Percentiles rank a stretch among this genome's conserved stretches.
phyloP scores from a whole-genome alignment of 2,329 filamentous ascomycete genomes.

The Penicillium sp. region DNA sequence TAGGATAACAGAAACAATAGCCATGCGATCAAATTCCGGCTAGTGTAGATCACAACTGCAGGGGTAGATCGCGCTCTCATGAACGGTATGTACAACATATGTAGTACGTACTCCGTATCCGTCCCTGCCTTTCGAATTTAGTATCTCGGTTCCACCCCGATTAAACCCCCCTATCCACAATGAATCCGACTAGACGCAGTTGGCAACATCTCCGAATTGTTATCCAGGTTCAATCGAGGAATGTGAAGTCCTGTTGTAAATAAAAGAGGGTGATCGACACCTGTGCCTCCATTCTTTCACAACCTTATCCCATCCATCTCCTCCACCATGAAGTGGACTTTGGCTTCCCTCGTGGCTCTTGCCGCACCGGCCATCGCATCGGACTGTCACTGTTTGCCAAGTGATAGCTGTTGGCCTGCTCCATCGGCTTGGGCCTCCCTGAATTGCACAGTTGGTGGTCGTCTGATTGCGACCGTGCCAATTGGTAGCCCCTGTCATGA shows the following conservation, averaged over 20 bases:
- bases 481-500: slow-evolving; percentile 41
- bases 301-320: not conserved
- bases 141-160: slow-evolving; percentile 2
- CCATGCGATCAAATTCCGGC: no score
- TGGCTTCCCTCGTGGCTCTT: slow-evolving; percentile 16
- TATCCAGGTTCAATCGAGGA: not conserved
- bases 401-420: slow-evolving; percentile 42
- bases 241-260: not conserved
- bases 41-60: not conserved
- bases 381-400: slow-evolving; percentile 32
- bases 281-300: slow-evolving; percentile 2
- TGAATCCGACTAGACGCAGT: slow-evolving; percentile 13
- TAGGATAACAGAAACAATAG: no score
- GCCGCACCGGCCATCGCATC: slow-evolving; percentile 13
- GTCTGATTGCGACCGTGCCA: slow-evolving; percentile 41
- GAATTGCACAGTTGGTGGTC: slow-evolving; percentile 41
- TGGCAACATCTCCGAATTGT: slow-evolving; percentile 27
- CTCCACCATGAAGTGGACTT: slow-evolving; percentile 29
- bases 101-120: no score
- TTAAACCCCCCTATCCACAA: not conserved
- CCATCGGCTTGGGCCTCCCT: slow-evolving; percentile 34
- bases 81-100: no score
- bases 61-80: not conserved
- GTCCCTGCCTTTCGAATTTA: no score
- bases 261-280: slow-evolving; percentile 11